Conservation (phyloP, 106 monocot species). For the Phalaenopsis equestris region DNA sequence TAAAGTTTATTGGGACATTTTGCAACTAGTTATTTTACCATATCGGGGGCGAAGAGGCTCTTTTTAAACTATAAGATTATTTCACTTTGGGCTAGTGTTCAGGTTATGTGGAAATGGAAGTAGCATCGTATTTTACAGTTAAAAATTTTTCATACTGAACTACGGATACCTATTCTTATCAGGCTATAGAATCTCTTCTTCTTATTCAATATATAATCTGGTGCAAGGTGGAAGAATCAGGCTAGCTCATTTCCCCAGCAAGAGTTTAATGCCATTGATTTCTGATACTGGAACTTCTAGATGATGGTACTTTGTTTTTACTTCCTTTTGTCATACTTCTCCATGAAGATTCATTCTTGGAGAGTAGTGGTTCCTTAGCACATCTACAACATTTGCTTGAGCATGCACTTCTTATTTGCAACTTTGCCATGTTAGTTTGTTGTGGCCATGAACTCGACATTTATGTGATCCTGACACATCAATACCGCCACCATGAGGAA, state of each 20-base stretch:
- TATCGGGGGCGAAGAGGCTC: not conserved
- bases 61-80: not conserved
- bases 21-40: not conserved
- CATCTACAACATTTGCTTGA: not conserved
- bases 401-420: not conserved
- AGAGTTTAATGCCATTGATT: not conserved
- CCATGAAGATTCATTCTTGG: not conserved
- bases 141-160: not conserved
- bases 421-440: not conserved
- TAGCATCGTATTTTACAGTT: not conserved
- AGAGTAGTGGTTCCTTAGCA: not conserved
- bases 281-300: not conserved
- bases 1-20: not conserved
- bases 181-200: not conserved
- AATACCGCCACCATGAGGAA: too few relatives aligned
- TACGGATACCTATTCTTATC: not conserved
- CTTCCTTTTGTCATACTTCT: not conserved
- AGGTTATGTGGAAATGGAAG: not conserved
- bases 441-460: not conserved
- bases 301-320: not conserved
- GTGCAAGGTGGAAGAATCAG: not conserved
- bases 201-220: not conserved
- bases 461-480: too few relatives aligned
- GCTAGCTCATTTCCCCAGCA: not conserved
- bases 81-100: not conserved